These are phyloP conservation scores for Trichosporon sp. DNA, from an alignment of 1,284 basidiomycete species.

Conservation along the genomic window DNA sequence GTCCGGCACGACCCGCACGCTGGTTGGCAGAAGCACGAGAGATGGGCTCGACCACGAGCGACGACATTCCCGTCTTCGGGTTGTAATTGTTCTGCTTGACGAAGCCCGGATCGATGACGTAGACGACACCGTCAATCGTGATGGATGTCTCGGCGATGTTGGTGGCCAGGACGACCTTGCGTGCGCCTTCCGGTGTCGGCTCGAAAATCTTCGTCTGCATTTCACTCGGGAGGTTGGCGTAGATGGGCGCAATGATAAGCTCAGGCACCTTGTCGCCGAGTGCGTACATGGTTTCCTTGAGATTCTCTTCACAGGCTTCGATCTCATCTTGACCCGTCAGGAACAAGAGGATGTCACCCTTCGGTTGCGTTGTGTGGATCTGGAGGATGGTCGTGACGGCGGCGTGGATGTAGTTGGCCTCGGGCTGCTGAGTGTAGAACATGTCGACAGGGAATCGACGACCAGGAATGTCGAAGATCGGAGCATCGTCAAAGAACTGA, in stretches of 20 bases:
- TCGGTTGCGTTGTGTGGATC: conserved; percentile 97
- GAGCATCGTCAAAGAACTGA: conserved; percentile 91
- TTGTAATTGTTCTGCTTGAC: conserved; percentile 98
- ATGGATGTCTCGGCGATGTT: conserved; percentile 99
- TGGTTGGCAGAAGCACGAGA: conserved; percentile 97
- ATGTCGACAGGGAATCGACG: conserved; percentile 98
- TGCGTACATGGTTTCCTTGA: conserved; percentile 91
- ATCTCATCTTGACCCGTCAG: conserved; percentile 99
- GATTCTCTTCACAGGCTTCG: conserved; percentile 91
- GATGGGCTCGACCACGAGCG: conserved; percentile 88
- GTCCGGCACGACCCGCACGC: conserved; percentile 92
- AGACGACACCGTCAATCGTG: conserved; percentile 96
- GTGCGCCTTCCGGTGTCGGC: conserved; percentile 91
- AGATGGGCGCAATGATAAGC: conserved; percentile 94
- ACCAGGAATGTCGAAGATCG: conserved; percentile 94
- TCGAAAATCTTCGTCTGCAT: conserved; percentile 99
- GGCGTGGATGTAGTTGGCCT: conserved; percentile 97
- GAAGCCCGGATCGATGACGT: conserved; percentile 96
- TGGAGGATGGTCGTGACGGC: conserved; percentile 99
- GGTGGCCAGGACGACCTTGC: conserved; percentile 96
- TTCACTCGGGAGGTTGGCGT: conserved; percentile 95
- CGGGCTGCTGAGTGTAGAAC: conserved; percentile 95
- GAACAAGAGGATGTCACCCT: conserved; percentile 98
- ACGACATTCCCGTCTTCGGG: conserved; percentile 94
- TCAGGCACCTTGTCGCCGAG: conserved; percentile 95